Evolutionary conservation across 2,329 filamentous ascomycete genomes (phyloP).

Genomic region (Xylariales sp.): DNA sequence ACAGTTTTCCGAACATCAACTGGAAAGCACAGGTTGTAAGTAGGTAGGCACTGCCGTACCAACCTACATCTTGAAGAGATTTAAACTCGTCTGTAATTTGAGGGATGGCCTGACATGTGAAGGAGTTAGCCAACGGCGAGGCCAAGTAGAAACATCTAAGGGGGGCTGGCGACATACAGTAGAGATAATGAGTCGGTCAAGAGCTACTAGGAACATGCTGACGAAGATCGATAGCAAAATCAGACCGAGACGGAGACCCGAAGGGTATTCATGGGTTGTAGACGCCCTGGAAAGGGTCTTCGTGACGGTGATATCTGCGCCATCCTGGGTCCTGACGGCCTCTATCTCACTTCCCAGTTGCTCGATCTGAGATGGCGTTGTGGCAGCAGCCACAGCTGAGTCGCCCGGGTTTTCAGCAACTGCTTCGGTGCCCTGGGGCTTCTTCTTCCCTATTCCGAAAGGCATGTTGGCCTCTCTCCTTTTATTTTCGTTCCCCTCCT

Average conservation of each 20-base stretch:
- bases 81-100: constrained; percentile 33
- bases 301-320: too few species aligned
- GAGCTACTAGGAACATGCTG: constrained; percentile 32
- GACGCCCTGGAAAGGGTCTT: constrained; percentile 6
- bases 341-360: constrained; percentile 10
- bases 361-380: too few species aligned
- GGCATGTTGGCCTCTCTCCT: constrained; percentile 1
- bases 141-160: not conserved
- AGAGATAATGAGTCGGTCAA: constrained; percentile 31
- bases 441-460: constrained; percentile 6
- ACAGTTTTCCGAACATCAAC: constrained; percentile 34
- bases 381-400: not conserved
- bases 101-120: constrained; percentile 24
- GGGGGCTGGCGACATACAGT: constrained; percentile 14
- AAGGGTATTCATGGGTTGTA: constrained; percentile 24
- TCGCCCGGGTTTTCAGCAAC: not conserved
- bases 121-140: not conserved
- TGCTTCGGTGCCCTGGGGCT: not conserved
- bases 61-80: constrained; percentile 31
- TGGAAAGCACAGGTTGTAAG: constrained; percentile 32
- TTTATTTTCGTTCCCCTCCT: not conserved
- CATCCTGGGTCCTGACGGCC: too few species aligned
- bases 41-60: constrained; percentile 34
- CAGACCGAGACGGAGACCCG: constrained; percentile 24
- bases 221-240: constrained; percentile 28